Evolutionary conservation across 768 basidiomycete genomes (phyloP), one percentile per base, ranked within the genome.

Genomic region (Macrolepiota dolichaula): DNA sequence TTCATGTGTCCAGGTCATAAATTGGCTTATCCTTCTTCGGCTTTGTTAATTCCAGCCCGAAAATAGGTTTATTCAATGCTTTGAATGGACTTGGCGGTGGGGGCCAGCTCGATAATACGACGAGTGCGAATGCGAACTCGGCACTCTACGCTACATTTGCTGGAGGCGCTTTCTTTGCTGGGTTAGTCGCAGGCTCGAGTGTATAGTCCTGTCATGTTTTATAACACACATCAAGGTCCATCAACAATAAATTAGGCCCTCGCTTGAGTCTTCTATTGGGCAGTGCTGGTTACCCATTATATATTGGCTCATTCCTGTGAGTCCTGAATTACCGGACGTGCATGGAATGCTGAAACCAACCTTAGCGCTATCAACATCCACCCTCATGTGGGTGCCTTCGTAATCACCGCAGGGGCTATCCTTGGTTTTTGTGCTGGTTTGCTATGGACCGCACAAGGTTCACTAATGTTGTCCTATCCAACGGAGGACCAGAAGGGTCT

Each of bases 361-460:
- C 47, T 38, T 64, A 91, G 90, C 12, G 84, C 79, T 11, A 74
- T 86, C 66, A 91, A 91, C 63, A 87, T 91, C 46, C 87, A 91
- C 66, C 77, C 80, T 6, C 68, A 75, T 17, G 83, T 84, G 11
- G 79, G 79, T 36, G 75, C 74, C 37, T 92, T 92, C 68, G 84
- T 89, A 46, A 83, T 92, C 64, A 81, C 77, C 15, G 79, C 89
- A 2, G 91, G 91, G 19, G 86, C 87, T 40, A 67, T 89, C 59
- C 85, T 92, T n/a, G 91, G 91, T 13, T 59, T 91, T 51, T 89
- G 87, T 67, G 91, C 80, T 1, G 79, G 79, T 52, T 67, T 93
- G 51, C 73, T 92, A 15, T 92, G 91, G 91, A 88, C 90, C 0
- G 88, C 90, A 0, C 91, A 93, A 66, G 92, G 91, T n/a, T 86